Conservation (phyloP, 768 basidiomycete genomes). For the Mycena rosella region DNA sequence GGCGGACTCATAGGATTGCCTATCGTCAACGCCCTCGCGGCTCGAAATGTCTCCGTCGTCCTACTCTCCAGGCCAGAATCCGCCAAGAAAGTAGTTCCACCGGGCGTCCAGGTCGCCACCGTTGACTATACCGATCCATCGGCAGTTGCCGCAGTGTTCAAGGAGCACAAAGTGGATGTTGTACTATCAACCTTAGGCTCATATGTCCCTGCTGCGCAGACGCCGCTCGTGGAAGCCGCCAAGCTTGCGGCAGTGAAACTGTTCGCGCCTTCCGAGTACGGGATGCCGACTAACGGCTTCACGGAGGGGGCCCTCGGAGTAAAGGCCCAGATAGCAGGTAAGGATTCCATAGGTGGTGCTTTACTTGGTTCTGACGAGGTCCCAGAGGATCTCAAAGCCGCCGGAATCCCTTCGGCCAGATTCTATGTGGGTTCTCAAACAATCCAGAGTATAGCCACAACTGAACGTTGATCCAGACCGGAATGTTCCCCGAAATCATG, state of each 20-base stretch:
- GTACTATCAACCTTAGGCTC: constrained; percentile 50
- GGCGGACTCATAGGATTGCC: constrained; percentile 39
- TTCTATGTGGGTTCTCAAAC: constrained; percentile 44
- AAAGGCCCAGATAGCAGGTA: constrained; percentile 48
- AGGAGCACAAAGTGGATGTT: constrained; percentile 49
- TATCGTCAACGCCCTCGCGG: constrained; percentile 57
- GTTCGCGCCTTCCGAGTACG: constrained; percentile 56
- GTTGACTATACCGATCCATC: constrained; percentile 45
- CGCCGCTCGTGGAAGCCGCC: constrained; percentile 49
- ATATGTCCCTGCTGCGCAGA: constrained; percentile 40
- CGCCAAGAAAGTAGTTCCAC: constrained; percentile 23
- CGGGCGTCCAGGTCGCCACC: constrained; percentile 41
- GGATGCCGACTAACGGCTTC: constrained; percentile 49
- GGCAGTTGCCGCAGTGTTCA: constrained; percentile 43
- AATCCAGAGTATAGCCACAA: background rate
- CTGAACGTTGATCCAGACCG: background rate
- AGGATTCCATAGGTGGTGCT: constrained; percentile 7
- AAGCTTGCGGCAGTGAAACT: constrained; percentile 51
- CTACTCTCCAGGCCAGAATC: constrained; percentile 35
- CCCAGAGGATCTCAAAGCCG: constrained; percentile 47
- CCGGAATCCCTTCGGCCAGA: constrained; percentile 45
- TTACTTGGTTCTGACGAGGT: background rate
- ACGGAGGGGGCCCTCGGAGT: constrained; percentile 40
- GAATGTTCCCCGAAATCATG: background rate
- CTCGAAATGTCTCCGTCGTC: constrained; percentile 51